Conservation (phyloP, 306 rosid species). For the Lathyrus oleraceus region DNA sequence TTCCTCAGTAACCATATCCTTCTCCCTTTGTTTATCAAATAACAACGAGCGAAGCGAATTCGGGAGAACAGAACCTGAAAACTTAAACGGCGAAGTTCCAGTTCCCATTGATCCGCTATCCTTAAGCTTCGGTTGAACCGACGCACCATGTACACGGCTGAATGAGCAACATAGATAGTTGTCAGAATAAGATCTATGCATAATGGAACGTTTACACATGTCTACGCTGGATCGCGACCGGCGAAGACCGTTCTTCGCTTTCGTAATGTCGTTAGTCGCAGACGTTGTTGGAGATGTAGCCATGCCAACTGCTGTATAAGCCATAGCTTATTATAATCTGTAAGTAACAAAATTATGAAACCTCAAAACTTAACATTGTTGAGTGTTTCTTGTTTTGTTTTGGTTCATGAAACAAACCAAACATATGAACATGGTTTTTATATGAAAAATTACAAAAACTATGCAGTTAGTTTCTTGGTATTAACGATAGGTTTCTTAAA, state of each 20-base stretch:
- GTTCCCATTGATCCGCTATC: constrained; percentile 49
- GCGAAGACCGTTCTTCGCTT: constrained; percentile 48
- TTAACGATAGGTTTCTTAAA: constrained; percentile 31
- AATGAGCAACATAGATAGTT: constrained; percentile 56
- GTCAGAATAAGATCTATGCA: constrained; percentile 63
- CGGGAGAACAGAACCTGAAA: constrained; percentile 68
- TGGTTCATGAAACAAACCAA: constrained; percentile 38
- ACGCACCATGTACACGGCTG: constrained; percentile 46
- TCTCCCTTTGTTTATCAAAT: constrained; percentile 61
- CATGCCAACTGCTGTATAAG: constrained; percentile 49
- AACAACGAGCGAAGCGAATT: constrained; percentile 55
- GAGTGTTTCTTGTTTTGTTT: constrained; percentile 1
- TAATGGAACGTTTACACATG: constrained; percentile 36
- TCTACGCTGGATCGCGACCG: constrained; percentile 62
- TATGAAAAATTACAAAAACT: constrained; percentile 14
- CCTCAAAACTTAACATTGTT: background rate
- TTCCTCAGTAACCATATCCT: constrained; percentile 40
- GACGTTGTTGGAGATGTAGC: constrained; percentile 50
- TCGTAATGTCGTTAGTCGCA: constrained; percentile 39
- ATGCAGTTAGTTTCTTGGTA: constrained; percentile 41
- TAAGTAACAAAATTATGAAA: constrained; percentile 9
- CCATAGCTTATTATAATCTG: constrained; percentile 48
- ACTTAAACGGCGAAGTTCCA: constrained; percentile 59
- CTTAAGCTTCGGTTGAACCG: constrained; percentile 56
- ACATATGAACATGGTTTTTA: constrained; percentile 33